phyloP scores from a whole-genome alignment of 1,284 basidiomycete genomes.

The Bondarzewia mesenterica region DNA sequence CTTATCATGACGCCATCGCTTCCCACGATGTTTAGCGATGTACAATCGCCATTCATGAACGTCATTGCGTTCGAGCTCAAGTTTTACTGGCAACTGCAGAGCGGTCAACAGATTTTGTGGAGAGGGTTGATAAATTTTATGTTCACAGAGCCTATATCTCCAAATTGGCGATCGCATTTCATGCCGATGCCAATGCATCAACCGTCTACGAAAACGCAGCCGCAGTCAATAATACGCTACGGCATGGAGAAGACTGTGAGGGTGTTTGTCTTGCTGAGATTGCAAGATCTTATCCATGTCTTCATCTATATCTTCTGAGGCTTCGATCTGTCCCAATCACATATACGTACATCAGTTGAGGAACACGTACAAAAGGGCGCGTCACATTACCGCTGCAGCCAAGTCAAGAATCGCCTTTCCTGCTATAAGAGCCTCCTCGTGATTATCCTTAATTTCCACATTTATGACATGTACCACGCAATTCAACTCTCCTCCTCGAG shows the following conservation, averaged over 20 bases:
- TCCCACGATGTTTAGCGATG: conserved; percentile 31
- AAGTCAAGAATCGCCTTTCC: conserved; percentile 94
- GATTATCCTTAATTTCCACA: conserved; percentile 98
- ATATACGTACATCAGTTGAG: conserved; percentile 9
- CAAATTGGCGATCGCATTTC: too few relatives aligned
- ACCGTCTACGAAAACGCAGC: not conserved
- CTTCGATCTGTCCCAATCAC: conserved; percentile 64
- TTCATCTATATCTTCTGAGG: conserved; percentile 79
- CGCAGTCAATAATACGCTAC: conserved; percentile 74
- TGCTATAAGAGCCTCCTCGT: conserved; percentile 95
- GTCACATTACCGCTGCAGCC: conserved; percentile 69
- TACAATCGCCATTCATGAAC: not conserved
- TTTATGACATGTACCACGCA: conserved; percentile 95
- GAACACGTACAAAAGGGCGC: not conserved
- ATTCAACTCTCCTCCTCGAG: conserved; percentile 87
- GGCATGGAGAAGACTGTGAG: conserved; percentile 88
- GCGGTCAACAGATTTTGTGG: too few relatives aligned
- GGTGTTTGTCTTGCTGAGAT: conserved; percentile 80
- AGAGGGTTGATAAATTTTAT: too few relatives aligned
- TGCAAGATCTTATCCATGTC: conserved; percentile 86
- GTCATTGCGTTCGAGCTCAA: conserved; percentile 2
- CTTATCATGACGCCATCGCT: conserved; percentile 36
- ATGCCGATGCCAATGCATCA: too few relatives aligned
- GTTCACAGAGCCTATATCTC: too few relatives aligned
- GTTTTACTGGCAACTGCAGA: too few relatives aligned